Evolutionary conservation across 1,284 basidiomycete species (phyloP).

Genomic region (Pyrrhoderma noxium): DNA sequence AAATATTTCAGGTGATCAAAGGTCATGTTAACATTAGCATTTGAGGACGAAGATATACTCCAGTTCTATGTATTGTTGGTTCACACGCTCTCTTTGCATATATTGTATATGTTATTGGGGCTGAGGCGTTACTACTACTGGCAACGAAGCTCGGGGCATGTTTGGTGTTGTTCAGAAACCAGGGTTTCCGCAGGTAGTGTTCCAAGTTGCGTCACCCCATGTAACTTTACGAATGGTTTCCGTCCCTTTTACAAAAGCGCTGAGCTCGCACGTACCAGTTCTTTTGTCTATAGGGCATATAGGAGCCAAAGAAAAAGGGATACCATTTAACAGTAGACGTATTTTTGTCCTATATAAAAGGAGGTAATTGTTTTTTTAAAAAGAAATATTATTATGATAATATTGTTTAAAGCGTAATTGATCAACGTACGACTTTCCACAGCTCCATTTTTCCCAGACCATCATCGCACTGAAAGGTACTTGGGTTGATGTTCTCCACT

Average conservation of each 20-base stretch:
- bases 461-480: constrained; percentile 40
- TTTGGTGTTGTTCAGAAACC: constrained; percentile 17
- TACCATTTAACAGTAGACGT: constrained; percentile 38
- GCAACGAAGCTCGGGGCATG: no score
- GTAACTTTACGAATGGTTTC: constrained; percentile 24
- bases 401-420: background rate
- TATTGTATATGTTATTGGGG: no score
- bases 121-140: no score
- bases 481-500: constrained; percentile 36
- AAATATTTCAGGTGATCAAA: no score
- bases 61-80: no score
- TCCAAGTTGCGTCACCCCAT: constrained; percentile 33
- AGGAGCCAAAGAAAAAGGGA: constrained; percentile 32
- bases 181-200: constrained; percentile 30
- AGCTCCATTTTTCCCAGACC: constrained; percentile 40
- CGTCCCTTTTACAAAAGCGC: constrained; percentile 31
- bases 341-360: constrained; percentile 32
- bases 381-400: background rate
- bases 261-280: constrained; percentile 35
- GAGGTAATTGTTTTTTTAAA: constrained; percentile 15
- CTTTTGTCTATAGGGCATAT: constrained; percentile 24
- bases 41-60: no score
- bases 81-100: no score
- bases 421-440: constrained; percentile 24
- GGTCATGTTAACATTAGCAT: no score